Base-by-base conservation (phyloP, 1,139 yeast species). In the Ogataea hybrid region DNA sequence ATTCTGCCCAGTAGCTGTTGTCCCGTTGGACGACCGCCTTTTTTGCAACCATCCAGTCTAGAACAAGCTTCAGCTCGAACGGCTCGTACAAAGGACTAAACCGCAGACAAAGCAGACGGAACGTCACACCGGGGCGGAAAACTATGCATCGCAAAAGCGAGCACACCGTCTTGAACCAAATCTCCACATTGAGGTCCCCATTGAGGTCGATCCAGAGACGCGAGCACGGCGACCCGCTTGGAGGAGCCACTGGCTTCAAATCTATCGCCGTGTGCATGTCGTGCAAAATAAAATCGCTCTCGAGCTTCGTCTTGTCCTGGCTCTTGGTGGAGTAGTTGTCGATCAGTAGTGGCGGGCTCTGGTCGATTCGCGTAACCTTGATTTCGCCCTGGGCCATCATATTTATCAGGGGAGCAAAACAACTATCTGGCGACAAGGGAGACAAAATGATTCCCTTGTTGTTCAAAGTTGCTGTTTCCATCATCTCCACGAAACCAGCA, bases 141-240 rank as follows among this genome's bases (percentile, higher is more conserved):
- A 81, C 69, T n/a, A 85, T 59, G 37, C 69, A 70, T 44, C 71
- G 64, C 1, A 81, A 46, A 0, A 79, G 49, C n/a, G 77, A 69
- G 22, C 71, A 63, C 0, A 83, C 61, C 0, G 82, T 59, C 42
- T 70, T 73, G 10, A 64, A 62, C 90, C 95, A 88, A n/a, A 85
- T 61, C 0, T 61, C 60, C 20, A 62, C 64, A 51, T 84, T 79
- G 20, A 86, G 70, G 22, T 70, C 63, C 1, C 95, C 94, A 32
- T 69, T 62, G 25, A 82, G 62, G 51, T 82, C 85, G 8, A 85
- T 68, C 96, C 96, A 88, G 9, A 85, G 63, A 38, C 76, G 76
- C 1, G 84, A 75, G 44, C 88, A 81, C 2, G 92, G 79, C 22
- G 69, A 64, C 0, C 81, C 84, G 3, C 71, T 59, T 0, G 90